phyloP scores from a whole-genome alignment of 257 asterid genomes.

The Nicotiana benthamiana region DNA sequence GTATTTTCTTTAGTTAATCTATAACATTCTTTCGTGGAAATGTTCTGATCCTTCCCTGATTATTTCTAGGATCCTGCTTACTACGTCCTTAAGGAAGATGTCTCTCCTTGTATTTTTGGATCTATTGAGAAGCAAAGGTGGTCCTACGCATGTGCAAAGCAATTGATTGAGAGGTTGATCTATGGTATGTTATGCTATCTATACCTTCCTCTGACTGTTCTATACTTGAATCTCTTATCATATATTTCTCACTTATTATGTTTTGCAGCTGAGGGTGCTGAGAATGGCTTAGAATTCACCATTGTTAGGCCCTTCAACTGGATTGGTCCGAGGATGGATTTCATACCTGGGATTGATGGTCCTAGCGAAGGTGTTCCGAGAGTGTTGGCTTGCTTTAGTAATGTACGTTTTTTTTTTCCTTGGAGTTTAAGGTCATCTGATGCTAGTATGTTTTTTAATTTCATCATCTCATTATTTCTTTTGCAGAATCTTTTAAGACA shows the following conservation, averaged over 20 bases:
- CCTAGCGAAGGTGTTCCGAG: conserved; percentile 98
- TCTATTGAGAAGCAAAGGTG: conserved; percentile 96
- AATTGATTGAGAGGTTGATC: conserved; percentile 85
- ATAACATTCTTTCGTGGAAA: conserved; percentile 3
- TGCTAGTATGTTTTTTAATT: too few relatives aligned
- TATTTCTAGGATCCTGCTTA: conserved; percentile 68
- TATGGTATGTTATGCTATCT: conserved; percentile 62
- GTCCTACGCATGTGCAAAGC: conserved; percentile 98
- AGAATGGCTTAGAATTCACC: conserved; percentile 86
- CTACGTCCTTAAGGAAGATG: conserved; percentile 71
- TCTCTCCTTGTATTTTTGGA: conserved; percentile 93
- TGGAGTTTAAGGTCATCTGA: too few relatives aligned
- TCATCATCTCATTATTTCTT: neutral
- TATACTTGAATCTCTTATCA: conserved; percentile 3
- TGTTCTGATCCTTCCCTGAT: conserved; percentile 16
- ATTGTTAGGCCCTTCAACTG: conserved; percentile 97
- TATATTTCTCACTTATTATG: conserved; percentile 7
- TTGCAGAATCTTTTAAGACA: conserved; percentile 72
- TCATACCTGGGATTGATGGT: conserved; percentile 95
- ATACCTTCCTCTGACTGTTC: conserved; percentile 10
- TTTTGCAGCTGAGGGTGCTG: conserved; percentile 95
- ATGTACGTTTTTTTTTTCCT: conserved; percentile 36
- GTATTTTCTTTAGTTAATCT: neutral
- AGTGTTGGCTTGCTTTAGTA: conserved; percentile 94
- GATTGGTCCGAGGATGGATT: conserved; percentile 99